These are phyloP conservation scores for Camellia lanceoleosa DNA, from an alignment of 148 eudicot species.

Conservation along the genomic window DNA sequence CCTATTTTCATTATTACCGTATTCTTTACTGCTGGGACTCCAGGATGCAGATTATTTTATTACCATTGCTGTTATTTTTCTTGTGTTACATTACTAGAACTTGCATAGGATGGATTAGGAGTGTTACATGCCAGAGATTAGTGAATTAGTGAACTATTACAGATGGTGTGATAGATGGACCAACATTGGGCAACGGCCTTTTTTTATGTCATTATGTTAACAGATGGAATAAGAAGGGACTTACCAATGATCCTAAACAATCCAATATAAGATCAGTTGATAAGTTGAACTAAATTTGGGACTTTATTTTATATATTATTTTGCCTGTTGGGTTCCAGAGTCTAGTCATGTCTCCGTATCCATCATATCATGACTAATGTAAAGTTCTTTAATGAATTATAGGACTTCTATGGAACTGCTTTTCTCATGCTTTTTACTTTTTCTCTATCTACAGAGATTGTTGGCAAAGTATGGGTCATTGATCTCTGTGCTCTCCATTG, in stretches of 20 bases:
- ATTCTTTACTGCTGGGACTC: not conserved
- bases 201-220: not conserved
- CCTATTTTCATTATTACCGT: not conserved
- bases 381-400: not conserved
- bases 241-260: not conserved
- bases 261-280: not conserved
- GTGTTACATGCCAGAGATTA: not conserved
- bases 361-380: not conserved
- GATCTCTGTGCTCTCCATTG: constrained; percentile 62
- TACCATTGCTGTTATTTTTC: not conserved
- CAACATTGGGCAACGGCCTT: not conserved
- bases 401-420: not conserved
- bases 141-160: not conserved
- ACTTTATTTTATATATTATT: not conserved
- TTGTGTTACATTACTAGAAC: not conserved
- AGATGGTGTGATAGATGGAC: not conserved
- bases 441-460: constrained; percentile 56
- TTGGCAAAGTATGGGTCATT: constrained; percentile 85
- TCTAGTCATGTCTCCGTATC: not conserved
- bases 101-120: not conserved
- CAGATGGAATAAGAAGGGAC: not conserved
- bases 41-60: not conserved
- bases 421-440: not conserved
- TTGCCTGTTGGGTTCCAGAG: not conserved
- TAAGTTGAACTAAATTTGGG: not conserved